phyloP scores from a whole-genome alignment of 2,329 filamentous ascomycete genomes.

The Talaromyces marneffei region DNA sequence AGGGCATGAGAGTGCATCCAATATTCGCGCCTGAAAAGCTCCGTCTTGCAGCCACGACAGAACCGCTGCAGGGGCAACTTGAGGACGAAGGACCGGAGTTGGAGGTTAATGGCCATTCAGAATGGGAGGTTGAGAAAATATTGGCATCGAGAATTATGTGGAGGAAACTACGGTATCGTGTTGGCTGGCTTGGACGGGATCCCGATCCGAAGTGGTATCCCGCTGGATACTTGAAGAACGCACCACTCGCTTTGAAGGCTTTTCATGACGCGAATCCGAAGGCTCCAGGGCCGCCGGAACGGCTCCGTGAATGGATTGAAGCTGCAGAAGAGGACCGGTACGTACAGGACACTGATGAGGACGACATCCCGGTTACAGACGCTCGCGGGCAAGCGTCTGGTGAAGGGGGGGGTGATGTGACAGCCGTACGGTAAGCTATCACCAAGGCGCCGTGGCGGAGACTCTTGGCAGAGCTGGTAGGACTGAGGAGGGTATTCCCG shows the following conservation, averaged over 20 bases:
- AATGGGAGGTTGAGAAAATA: constrained; percentile 16
- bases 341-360: not conserved
- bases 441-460: no score
- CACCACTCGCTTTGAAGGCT: not conserved
- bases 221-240: constrained; percentile 9
- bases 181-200: constrained; percentile 11
- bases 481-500: no score
- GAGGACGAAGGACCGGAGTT: not conserved
- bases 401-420: no score
- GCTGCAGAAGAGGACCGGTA: not conserved
- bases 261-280: constrained; percentile 12
- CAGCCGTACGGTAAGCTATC: no score
- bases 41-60: not conserved
- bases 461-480: no score
- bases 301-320: not conserved
- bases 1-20: constrained; percentile 3
- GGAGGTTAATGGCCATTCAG: not conserved
- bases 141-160: not conserved
- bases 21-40: constrained; percentile 9
- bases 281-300: constrained; percentile 7
- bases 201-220: constrained; percentile 14
- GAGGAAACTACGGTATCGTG: constrained; percentile 10
- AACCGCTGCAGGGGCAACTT: not conserved
- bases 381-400: no score
- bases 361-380: not conserved